Conservation (phyloP, 768 basidiomycete genomes). For the Hypsizygus marmoreus region DNA sequence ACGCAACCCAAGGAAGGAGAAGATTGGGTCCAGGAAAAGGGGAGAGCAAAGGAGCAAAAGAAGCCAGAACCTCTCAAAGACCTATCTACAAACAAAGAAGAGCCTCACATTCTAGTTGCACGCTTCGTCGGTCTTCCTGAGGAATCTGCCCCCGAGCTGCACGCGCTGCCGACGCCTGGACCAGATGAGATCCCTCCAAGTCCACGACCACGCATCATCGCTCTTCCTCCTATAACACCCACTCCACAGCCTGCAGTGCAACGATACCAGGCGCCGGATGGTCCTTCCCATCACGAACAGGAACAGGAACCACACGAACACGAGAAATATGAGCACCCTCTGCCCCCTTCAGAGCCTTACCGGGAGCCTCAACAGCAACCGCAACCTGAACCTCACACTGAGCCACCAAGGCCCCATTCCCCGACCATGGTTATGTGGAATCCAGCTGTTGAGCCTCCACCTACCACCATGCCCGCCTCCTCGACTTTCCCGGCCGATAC, state of each 20-base stretch:
- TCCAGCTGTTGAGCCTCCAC: slow-evolving; percentile 78
- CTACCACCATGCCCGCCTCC: slow-evolving; percentile 53
- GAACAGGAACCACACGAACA: slow-evolving; percentile 16
- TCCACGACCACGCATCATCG: slow-evolving; percentile 49
- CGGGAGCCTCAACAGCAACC: slow-evolving; percentile 16
- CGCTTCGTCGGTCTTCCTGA: slow-evolving; percentile 31
- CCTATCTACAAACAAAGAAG: slow-evolving; percentile 25
- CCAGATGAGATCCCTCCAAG: slow-evolving; percentile 64
- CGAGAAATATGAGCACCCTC: slow-evolving; percentile 18
- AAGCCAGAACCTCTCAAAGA: slow-evolving; percentile 9
- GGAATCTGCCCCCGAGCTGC: slow-evolving; percentile 41
- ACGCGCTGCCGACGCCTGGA: slow-evolving; percentile 61
- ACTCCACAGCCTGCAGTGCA: slow-evolving; percentile 23
- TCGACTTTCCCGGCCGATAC: slow-evolving; percentile 72
- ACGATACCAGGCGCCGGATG: slow-evolving; percentile 14
- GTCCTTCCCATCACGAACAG: slow-evolving; percentile 9
- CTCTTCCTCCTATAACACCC: slow-evolving; percentile 50
- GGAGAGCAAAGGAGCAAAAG: slow-evolving; percentile 4
- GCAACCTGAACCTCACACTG: slow-evolving; percentile 16
- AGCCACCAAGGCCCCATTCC: slow-evolving; percentile 50
- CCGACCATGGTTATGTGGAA: slow-evolving; percentile 79
- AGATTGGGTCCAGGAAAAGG: slow-evolving; percentile 12
- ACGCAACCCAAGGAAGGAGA: slow-evolving; percentile 13
- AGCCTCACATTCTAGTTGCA: slow-evolving; percentile 39
- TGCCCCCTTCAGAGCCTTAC: slow-evolving; percentile 21